Percentiles rank a stretch among this genome's conserved stretches.
These are phyloP conservation scores for Candida argentea DNA, from an alignment of 805 yeast species.

Conservation along the genomic window DNA sequence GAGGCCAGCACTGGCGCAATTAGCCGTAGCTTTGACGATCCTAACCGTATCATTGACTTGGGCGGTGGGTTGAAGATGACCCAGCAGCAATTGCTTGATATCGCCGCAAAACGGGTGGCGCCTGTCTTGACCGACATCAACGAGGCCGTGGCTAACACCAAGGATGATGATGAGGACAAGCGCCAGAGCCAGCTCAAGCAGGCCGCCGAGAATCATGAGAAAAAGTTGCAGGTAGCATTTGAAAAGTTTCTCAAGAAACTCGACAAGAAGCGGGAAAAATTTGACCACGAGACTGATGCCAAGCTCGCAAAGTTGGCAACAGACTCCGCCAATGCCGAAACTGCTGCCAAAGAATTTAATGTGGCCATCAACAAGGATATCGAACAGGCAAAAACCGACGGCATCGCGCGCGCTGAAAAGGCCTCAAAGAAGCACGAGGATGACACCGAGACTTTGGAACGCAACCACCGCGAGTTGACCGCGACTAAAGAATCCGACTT, in stretches of 20 bases:
- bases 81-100: slow-evolving; percentile 44
- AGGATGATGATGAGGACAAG: slow-evolving; percentile 33
- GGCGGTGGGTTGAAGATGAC: slow-evolving; percentile 48
- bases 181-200: slow-evolving; percentile 27
- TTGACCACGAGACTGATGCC: slow-evolving; percentile 31
- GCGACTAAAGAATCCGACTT: slow-evolving; percentile 35
- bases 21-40: slow-evolving; percentile 36
- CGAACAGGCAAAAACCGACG: slow-evolving; percentile 34
- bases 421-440: slow-evolving; percentile 37
- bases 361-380: slow-evolving; percentile 32
- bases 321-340: slow-evolving; percentile 17
- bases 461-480: slow-evolving; percentile 35
- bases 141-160: slow-evolving; percentile 35
- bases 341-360: slow-evolving; percentile 28
- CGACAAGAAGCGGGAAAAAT: slow-evolving; percentile 25
- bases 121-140: slow-evolving; percentile 44
- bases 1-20: slow-evolving; percentile 37
- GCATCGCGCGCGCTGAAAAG: slow-evolving; percentile 33
- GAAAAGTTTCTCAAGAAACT: slow-evolving; percentile 28
- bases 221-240: slow-evolving; percentile 25
- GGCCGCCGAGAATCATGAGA: slow-evolving; percentile 25
- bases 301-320: slow-evolving; percentile 16
- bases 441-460: slow-evolving; percentile 32
- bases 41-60: slow-evolving; percentile 38
- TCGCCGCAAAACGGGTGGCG: slow-evolving; percentile 45